Percentiles rank a stretch among this genome's conserved stretches.
Evolutionary conservation across 495 filamentous ascomycete species (phyloP).

Genomic region (Xylaria palmicola): DNA sequence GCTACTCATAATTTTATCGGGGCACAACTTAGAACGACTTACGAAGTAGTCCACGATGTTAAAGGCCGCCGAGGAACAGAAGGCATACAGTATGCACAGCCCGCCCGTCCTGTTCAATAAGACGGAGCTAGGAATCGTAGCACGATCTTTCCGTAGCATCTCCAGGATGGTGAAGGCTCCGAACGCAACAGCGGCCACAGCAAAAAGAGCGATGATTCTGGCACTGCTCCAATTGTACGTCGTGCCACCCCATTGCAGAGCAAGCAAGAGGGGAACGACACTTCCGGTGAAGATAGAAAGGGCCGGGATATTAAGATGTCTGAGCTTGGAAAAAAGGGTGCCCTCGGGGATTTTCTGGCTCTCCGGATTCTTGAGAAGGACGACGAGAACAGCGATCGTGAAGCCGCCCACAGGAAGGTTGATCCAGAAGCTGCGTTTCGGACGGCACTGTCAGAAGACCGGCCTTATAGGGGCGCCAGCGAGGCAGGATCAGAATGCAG

Average conservation of each 20-base stretch:
- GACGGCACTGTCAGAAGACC: background rate
- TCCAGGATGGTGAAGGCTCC: slow-evolving; percentile 60
- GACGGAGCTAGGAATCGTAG: slow-evolving; percentile 63
- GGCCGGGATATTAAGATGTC: slow-evolving; percentile 59
- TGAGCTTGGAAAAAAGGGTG: slow-evolving; percentile 35
- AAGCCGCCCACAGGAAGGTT: slow-evolving; percentile 66
- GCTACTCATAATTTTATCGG: background rate
- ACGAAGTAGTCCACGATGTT: slow-evolving; percentile 7
- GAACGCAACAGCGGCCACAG: slow-evolving; percentile 48
- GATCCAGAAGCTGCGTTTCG: slow-evolving; percentile 59
- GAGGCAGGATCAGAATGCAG: background rate
- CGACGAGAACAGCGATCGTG: slow-evolving; percentile 53
- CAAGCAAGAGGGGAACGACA: slow-evolving; percentile 62
- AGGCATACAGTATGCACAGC: background rate
- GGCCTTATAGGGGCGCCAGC: background rate
- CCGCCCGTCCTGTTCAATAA: slow-evolving; percentile 51
- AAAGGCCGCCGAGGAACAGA: slow-evolving; percentile 1
- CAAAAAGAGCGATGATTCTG: slow-evolving; percentile 62
- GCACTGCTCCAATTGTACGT: slow-evolving; percentile 56
- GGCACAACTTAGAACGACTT: slow-evolving; percentile 20
- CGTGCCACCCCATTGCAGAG: slow-evolving; percentile 69
- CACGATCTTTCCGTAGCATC: slow-evolving; percentile 55
- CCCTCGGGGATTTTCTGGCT: slow-evolving; percentile 29
- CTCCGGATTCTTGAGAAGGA: slow-evolving; percentile 47
- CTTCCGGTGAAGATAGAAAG: slow-evolving; percentile 57